Conservation (phyloP, 805 yeast species). For the Helenozyma baotianmanensis region DNA sequence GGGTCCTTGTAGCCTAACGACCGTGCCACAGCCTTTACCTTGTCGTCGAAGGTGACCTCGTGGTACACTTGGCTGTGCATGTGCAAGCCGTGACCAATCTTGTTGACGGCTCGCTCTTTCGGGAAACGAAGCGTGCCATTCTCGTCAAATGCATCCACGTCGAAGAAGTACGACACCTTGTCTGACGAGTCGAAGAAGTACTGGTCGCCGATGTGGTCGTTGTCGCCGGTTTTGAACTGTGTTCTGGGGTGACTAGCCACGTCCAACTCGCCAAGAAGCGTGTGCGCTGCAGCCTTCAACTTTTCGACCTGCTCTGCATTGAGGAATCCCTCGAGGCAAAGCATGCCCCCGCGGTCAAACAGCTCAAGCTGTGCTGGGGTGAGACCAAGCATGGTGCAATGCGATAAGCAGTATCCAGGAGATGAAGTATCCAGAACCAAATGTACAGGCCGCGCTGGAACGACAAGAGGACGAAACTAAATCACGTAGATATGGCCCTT, state of each 20-base stretch:
- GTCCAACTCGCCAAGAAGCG: constrained; percentile 47
- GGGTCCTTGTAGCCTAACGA: constrained; percentile 58
- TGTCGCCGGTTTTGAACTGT: constrained; percentile 57
- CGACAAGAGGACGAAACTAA: no score
- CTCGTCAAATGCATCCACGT: constrained; percentile 59
- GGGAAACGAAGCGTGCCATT: constrained; percentile 50
- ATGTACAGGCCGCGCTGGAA: no score
- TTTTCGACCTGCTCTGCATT: constrained; percentile 33
- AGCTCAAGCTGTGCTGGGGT: constrained; percentile 45
- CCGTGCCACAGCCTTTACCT: constrained; percentile 47
- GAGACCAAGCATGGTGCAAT: constrained; percentile 20
- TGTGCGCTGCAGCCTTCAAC: constrained; percentile 40
- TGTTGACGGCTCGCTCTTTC: constrained; percentile 58
- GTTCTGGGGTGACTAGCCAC: constrained; percentile 61
- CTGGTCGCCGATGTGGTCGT: constrained; percentile 65
- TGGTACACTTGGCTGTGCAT: constrained; percentile 47
- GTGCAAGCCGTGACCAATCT: constrained; percentile 78
- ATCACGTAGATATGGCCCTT: no score
- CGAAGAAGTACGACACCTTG: constrained; percentile 66
- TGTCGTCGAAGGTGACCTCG: constrained; percentile 46
- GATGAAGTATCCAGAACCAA: no score
- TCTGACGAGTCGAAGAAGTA: constrained; percentile 69
- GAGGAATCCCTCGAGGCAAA: constrained; percentile 56
- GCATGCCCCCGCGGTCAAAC: constrained; percentile 56
- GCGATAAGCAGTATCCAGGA: not conserved